Conservation (phyloP, 2,329 filamentous ascomycete genomes). For the Didymella keratinophila region DNA sequence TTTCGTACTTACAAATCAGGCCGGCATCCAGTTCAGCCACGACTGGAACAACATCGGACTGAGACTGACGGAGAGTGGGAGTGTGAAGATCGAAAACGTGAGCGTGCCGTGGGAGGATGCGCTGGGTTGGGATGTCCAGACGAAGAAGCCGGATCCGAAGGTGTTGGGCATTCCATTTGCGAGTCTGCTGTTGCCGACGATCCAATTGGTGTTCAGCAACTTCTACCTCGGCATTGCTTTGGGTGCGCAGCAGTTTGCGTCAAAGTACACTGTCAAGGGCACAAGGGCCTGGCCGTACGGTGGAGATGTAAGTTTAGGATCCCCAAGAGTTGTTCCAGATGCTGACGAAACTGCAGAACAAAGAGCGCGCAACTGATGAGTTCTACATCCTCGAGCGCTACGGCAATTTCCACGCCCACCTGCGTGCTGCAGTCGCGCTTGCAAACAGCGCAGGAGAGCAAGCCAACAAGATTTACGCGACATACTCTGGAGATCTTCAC, state of each 20-base stretch:
- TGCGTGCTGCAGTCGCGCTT: slow-evolving; percentile 66
- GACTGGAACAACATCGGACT: slow-evolving; percentile 72
- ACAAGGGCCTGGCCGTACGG: slow-evolving; percentile 72
- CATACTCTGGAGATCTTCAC: slow-evolving; percentile 43
- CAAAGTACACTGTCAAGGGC: slow-evolving; percentile 63
- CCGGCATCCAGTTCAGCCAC: slow-evolving; percentile 65
- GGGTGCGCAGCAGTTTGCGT: slow-evolving; percentile 64
- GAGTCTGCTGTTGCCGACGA: slow-evolving; percentile 67
- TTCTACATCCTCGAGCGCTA: slow-evolving; percentile 72
- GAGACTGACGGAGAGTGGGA: slow-evolving; percentile 69
- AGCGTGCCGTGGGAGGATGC: slow-evolving; percentile 67
- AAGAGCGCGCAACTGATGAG: slow-evolving; percentile 66
- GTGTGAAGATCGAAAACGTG: slow-evolving; percentile 67
- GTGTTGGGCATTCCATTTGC: slow-evolving; percentile 64
- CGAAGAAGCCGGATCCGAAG: slow-evolving; percentile 60
- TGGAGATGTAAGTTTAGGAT: slow-evolving; percentile 60
- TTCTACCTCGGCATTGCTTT: slow-evolving; percentile 71
- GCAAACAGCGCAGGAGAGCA: slow-evolving; percentile 64
- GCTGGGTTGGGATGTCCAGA: slow-evolving; percentile 64
- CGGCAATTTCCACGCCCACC: slow-evolving; percentile 69
- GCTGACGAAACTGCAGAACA: too few relatives aligned
- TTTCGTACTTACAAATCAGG: slow-evolving; percentile 65
- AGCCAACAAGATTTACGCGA: slow-evolving; percentile 57
- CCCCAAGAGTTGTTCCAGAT: too few relatives aligned
- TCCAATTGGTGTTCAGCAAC: slow-evolving; percentile 72